A percentile compares a stretch with the other conserved stretches of the same genome.
phyloP scores from a whole-genome alignment of 2,329 filamentous ascomycete genomes.

The Trichoderma sp. region DNA sequence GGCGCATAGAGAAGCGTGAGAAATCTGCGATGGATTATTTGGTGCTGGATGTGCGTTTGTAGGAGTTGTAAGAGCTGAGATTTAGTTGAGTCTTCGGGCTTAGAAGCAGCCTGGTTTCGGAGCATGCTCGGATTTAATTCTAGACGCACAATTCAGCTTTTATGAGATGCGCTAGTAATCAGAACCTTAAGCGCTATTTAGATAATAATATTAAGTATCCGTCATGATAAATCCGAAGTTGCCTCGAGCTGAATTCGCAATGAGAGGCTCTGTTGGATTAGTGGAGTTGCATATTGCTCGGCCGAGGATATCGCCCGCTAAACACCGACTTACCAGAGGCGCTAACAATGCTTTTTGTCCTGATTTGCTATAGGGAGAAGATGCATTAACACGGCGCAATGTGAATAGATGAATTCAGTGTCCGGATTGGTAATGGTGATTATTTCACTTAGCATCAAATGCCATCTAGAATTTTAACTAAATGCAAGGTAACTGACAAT shows the following conservation, averaged over 20 bases:
- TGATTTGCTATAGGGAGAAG: not conserved
- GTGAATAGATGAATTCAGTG: not conserved
- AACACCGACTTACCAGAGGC: not conserved
- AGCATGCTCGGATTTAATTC: not conserved
- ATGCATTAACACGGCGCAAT: not conserved
- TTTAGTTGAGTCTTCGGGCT: not conserved
- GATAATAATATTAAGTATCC: not conserved
- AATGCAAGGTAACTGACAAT: too few relatives aligned
- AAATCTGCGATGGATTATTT: not conserved
- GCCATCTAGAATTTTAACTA: not conserved
- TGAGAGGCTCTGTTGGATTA: not conserved
- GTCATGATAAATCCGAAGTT: not conserved
- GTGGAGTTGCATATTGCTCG: not conserved
- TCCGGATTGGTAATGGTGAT: not conserved
- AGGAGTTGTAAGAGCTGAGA: not conserved
- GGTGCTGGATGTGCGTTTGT: not conserved
- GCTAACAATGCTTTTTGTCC: not conserved
- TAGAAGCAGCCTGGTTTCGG: not conserved
- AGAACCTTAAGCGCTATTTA: too few relatives aligned
- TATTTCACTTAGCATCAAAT: not conserved
- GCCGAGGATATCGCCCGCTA: conserved; percentile 17
- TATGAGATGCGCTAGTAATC: not conserved
- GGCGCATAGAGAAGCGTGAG: not conserved
- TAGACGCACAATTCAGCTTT: not conserved
- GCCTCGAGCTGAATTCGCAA: not conserved